Conservation (phyloP, 805 yeast genomes). For the Candida koratica region DNA sequence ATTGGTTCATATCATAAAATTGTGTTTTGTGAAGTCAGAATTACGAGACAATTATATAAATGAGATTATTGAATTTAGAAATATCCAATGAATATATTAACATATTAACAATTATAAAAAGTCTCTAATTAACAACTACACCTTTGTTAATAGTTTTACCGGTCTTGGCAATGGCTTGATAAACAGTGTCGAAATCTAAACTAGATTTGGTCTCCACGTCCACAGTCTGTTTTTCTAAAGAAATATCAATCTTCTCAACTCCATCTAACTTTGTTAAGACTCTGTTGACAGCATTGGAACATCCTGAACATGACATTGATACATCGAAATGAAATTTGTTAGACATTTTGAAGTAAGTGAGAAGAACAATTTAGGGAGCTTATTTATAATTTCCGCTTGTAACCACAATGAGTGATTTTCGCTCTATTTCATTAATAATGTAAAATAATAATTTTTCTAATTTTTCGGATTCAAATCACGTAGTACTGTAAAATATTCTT, state of each 20-base stretch:
- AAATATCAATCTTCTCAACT: slow-evolving; percentile 66
- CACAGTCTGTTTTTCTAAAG: slow-evolving; percentile 78
- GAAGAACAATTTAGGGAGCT: not conserved
- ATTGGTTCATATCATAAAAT: slow-evolving; percentile 36
- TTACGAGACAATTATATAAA: slow-evolving; percentile 40
- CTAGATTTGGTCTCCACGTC: slow-evolving; percentile 56
- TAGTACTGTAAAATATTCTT: no score
- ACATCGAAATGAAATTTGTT: slow-evolving; percentile 78
- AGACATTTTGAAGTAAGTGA: slow-evolving; percentile 29
- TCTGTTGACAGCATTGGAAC: slow-evolving; percentile 81
- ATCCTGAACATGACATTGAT: slow-evolving; percentile 81
- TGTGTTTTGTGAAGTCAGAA: slow-evolving; percentile 46
- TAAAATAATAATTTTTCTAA: no score
- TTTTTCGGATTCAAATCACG: no score
- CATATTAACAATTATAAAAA: no score
- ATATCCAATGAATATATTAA: slow-evolving; percentile 7
- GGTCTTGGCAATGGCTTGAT: slow-evolving; percentile 78
- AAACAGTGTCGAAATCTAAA: slow-evolving; percentile 72
- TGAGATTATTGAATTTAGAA: slow-evolving; percentile 46
- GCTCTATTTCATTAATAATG: no score
- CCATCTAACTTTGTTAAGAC: slow-evolving; percentile 71
- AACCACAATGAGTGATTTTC: slow-evolving; percentile 6
- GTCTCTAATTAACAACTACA: slow-evolving; percentile 13
- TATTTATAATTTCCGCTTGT: slow-evolving; percentile 2
- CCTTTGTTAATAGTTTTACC: slow-evolving; percentile 68